Percentiles rank a stretch among this genome's conserved stretches.
phyloP scores from a whole-genome alignment of 202 grass and related monocot species.

The Dendrocalamus latiflorus region DNA sequence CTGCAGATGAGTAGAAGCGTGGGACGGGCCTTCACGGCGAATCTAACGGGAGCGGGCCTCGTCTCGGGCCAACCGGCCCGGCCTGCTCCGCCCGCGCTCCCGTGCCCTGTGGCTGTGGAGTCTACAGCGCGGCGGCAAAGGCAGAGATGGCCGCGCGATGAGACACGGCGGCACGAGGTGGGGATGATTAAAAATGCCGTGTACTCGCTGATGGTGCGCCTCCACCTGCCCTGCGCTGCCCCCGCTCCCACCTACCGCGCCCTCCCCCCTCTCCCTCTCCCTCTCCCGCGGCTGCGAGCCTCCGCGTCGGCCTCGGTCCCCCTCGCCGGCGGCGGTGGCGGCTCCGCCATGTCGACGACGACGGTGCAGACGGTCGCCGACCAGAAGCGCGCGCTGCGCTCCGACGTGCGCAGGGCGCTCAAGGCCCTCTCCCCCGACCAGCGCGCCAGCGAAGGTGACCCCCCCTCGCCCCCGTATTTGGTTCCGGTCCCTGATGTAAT shows the following conservation, averaged over 20 bases:
- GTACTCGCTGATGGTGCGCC: slow-evolving; percentile 26
- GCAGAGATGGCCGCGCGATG: neutral
- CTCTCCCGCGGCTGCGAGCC: neutral
- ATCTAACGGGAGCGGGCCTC: neutral
- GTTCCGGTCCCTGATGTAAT: too few relatives aligned
- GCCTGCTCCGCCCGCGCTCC: neutral
- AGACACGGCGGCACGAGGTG: neutral
- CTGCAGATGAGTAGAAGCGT: too few relatives aligned
- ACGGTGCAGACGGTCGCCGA: slow-evolving; percentile 30
- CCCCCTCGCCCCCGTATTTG: too few relatives aligned
- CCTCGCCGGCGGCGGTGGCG: neutral
- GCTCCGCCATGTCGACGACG: slow-evolving; percentile 46
- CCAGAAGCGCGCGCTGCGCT: slow-evolving; percentile 66
- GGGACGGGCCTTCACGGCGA: neutral
- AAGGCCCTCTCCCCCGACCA: slow-evolving; percentile 57
- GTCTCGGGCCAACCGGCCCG: neutral
- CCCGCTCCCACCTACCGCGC: slow-evolving; percentile 29
- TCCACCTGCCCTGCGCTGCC: slow-evolving; percentile 15
- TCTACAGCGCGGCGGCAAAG: neutral
- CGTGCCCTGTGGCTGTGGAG: neutral
- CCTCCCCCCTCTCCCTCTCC: neutral
- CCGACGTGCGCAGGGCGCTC: slow-evolving; percentile 62
- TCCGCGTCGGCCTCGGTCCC: neutral
- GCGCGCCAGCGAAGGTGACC: neutral
- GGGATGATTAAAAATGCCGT: neutral